Evolutionary conservation across 2,329 filamentous ascomycete genomes (phyloP), one percentile per base, ranked within the genome.

Genomic region (Geosmithia putterillii): DNA sequence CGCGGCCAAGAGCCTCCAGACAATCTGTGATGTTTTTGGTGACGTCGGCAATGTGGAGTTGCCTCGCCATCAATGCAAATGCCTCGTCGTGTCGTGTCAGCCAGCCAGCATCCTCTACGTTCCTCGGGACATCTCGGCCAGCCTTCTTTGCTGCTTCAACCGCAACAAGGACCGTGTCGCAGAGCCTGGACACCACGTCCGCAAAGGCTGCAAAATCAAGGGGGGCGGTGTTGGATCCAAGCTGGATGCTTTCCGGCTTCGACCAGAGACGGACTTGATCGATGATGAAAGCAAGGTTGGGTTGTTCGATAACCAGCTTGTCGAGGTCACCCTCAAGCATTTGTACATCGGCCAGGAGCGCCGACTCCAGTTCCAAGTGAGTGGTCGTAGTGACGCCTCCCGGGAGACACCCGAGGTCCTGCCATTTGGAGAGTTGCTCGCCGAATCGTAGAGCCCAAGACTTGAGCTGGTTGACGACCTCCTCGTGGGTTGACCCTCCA

Each of bases 141-240:
- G 70, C 63, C 47, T 74, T 75, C 45, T 77, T 74, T 39, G 83
- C 71, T 48, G 81, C 77, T 58, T 95, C 87, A 40, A 94, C 71
- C 1, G 84, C 81, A 32, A 90, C 83, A 2, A 95, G 76, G 22
- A 90, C 74, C 41, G 77, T 76, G 59, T 94, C 85, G 40, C 82
- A 75, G n/a, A 83, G 67, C 1, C 62, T 73, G 34, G 85, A 74
- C 2, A 87, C 60, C 3, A 70, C 65, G 14, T 70, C 62, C 37
- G 79, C 74, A 38, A 88, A 73, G 1, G 62, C 56, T 17, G 70
- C 49, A 15, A 66, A 46, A 17, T 57, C 51, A 20, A 51, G 45
- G 2, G 41, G 46, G 7, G 50, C 28, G 3, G 42, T 39, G 2
- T 41, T 36, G 3, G 41, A 14, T 8, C 51, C 44, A 7, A 52